Base-by-base conservation (phyloP, 148 eudicot species). In the Gaultheria prostrata region DNA sequence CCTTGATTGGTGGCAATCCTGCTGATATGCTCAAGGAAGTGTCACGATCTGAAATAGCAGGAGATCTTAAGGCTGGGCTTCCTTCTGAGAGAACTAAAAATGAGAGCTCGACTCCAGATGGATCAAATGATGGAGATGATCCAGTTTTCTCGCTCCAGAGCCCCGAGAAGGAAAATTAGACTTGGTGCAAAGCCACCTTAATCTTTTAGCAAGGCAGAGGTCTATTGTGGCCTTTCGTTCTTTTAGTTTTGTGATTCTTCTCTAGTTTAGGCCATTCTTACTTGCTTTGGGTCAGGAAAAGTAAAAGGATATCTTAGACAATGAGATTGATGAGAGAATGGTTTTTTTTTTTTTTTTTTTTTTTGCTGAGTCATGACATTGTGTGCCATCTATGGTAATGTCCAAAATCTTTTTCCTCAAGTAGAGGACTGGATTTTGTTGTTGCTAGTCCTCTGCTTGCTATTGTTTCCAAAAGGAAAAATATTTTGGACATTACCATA, bases 141-240 rank as follows among this genome's bases (percentile, higher is more conserved):
- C 90, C 90, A 11, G 85, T 77, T 49, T 91, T 89, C 84, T 89
- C 95, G 13, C 92, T 92, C 35, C 92, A 91, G 53, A 83, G 88
- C 79, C 54, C 91, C 13, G 82, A 86, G 81, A 86, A 86, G 77
- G 77, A 88, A 20, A 24, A 46, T 3, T 70, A 82, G 79, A 81
- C 49, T 49, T 48, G 46, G 21, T 11, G n/a, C 76, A 20, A 50
- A 8, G 46, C 30, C 45, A 50, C 53, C 11, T 33, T 49, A 76
- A 32, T 32, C 28, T 21, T 59, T 8, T 49, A 18, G 33, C 33
- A 71, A 82, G 18, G 69, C 69, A 73, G 65, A 82, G 33, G 65
- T 73, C 50, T 33, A 30, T 73, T 73, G 50, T 35, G 78, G 3
- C 39, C 1, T 0, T 81, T 32, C 28, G 76, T 69, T 82, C 43